These are phyloP conservation scores for Monosporascus sp. DNA, from an alignment of 2,329 filamentous ascomycete genomes.

Conservation along the genomic window DNA sequence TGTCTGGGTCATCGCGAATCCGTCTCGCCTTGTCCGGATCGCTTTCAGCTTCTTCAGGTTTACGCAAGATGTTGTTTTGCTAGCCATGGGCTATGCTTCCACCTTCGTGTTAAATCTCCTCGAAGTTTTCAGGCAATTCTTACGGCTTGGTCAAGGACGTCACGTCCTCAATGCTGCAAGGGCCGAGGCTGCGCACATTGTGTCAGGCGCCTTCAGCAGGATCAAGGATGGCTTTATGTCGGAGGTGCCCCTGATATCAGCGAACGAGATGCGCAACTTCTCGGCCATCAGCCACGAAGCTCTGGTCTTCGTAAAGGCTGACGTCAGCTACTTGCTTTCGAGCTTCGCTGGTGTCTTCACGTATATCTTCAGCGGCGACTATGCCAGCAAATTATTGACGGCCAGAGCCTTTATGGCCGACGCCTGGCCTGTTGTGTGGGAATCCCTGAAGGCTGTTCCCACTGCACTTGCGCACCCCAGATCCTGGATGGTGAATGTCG, in stretches of 20 bases:
- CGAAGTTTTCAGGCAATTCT: constrained; percentile 30
- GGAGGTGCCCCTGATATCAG: constrained; percentile 45
- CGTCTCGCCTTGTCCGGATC: constrained; percentile 68
- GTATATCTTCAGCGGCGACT: constrained; percentile 42
- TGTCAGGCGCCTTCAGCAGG: constrained; percentile 29
- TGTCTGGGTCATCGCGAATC: constrained; percentile 74
- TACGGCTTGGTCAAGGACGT: constrained; percentile 26
- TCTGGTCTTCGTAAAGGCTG: constrained; percentile 53
- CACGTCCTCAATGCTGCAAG: constrained; percentile 16
- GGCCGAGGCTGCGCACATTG: constrained; percentile 17
- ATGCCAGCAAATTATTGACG: constrained; percentile 26
- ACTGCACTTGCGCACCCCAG: constrained; percentile 38
- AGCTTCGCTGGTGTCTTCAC: constrained; percentile 33
- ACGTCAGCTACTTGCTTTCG: constrained; percentile 38
- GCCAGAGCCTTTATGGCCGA: constrained; percentile 14
- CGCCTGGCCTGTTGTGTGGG: constrained; percentile 15
- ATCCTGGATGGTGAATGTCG: constrained; percentile 55
- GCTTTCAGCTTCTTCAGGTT: constrained; percentile 72
- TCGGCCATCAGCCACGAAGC: constrained; percentile 72
- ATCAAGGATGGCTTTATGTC: constrained; percentile 45
- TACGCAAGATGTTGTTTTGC: constrained; percentile 68
- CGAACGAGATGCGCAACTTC: constrained; percentile 67
- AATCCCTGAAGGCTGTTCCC: constrained; percentile 28
- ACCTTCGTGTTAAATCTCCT: constrained; percentile 36
- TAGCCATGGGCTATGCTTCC: constrained; percentile 52